Base-by-base conservation (phyloP, 352 stramenopile species). In the Nothophytophthora sp. region DNA sequence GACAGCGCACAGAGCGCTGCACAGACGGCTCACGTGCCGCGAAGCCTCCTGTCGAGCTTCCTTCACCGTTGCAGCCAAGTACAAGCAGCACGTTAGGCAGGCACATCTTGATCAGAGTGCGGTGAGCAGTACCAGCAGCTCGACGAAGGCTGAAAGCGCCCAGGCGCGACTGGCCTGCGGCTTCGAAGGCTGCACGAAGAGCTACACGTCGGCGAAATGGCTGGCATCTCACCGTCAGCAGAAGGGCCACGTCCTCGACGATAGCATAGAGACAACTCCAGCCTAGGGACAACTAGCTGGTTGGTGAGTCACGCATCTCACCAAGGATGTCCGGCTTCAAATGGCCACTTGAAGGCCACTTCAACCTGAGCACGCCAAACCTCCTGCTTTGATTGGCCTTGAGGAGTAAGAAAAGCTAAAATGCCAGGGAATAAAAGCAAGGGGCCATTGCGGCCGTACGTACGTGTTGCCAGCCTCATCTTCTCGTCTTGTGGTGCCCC, bases 201-300 rank as follows among this genome's bases (percentile, higher is more conserved):
- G n/a, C 6, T 84, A 84, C 59, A 42, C 39, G 9, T 76, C 70
- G 1, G 33, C 53, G 16, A 79, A 73, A 48, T 25, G 70, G 4
- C 47, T 81, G 3, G 52, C 55, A 12, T 63, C 59, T 8, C 73
- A 84, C 36, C 52, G 63, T 3, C 52, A 66, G 34, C 52, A 68
- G 57, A 35, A 52, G 6, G 30, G 32, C 0, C 44, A 61, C 13
- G n/a, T n/a, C n/a, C n/a, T n/a, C n/a, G n/a, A n/a, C n/a, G n/a
- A n/a, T n/a, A n/a, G n/a, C n/a, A n/a, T n/a, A n/a, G n/a, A n/a
- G n/a, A n/a, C n/a, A n/a, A n/a, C n/a, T n/a, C n/a, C n/a, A n/a
- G n/a, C n/a, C n/a, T n/a, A n/a, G n/a, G n/a, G n/a, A n/a, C n/a
- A n/a, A n/a, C n/a, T n/a, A n/a, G n/a, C n/a, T n/a, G n/a, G n/a